These are phyloP conservation scores for Cryptococcus sp. DNA, from an alignment of 1,284 basidiomycete species.

Conservation along the genomic window DNA sequence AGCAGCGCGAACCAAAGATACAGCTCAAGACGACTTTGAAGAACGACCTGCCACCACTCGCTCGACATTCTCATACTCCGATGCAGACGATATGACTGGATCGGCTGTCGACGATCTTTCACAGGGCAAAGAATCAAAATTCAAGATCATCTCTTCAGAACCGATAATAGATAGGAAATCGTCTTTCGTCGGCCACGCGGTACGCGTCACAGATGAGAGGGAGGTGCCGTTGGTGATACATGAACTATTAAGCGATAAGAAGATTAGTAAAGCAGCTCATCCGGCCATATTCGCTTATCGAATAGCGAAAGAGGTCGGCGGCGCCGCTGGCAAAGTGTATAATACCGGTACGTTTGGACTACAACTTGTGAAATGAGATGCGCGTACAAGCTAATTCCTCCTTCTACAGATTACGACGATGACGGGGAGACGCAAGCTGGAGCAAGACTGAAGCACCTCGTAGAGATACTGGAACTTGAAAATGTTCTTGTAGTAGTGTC, in stretches of 20 bases:
- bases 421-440: slow-evolving; percentile 91
- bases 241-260: slow-evolving; percentile 67
- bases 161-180: slow-evolving; percentile 82
- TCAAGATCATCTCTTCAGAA: slow-evolving; percentile 67
- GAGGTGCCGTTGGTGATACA: slow-evolving; percentile 74
- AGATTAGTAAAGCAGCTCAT: slow-evolving; percentile 68
- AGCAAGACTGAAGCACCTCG: slow-evolving; percentile 76
- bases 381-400: background rate
- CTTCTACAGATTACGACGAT: slow-evolving; percentile 81
- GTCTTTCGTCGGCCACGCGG: slow-evolving; percentile 78
- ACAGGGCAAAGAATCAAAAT: slow-evolving; percentile 46
- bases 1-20: slow-evolving; percentile 13
- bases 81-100: background rate
- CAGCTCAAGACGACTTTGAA: background rate
- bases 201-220: slow-evolving; percentile 71
- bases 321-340: slow-evolving; percentile 39
- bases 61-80: slow-evolving; percentile 1
- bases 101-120: background rate
- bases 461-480: slow-evolving; percentile 71
- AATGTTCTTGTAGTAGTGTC: slow-evolving; percentile 78
- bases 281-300: slow-evolving; percentile 80
- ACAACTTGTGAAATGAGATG: background rate
- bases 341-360: slow-evolving; percentile 39
- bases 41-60: background rate
- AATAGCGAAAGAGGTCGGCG: slow-evolving; percentile 42